Percentiles rank a stretch among this genome's conserved stretches.
Conservation (phyloP, 805 yeast genomes). For the Candida khao-thaluensis region DNA sequence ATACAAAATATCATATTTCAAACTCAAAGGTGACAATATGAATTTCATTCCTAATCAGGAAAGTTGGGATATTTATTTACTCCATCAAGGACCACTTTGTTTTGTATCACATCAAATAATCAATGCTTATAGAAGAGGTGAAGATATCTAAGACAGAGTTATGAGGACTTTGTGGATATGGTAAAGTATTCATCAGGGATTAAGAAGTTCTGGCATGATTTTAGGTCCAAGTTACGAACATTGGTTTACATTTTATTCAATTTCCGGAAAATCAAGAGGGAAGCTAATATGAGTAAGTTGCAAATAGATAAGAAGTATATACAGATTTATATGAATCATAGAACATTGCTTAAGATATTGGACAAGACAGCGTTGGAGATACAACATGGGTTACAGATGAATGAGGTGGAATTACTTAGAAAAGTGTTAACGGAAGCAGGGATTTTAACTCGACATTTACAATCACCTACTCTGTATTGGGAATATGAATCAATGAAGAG, state of each 20-base stretch:
- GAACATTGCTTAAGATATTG: background rate
- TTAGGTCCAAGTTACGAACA: background rate
- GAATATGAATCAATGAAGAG: too few relatives aligned
- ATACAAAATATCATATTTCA: background rate
- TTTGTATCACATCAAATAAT: background rate
- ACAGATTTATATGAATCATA: background rate
- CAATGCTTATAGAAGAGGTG: conserved; percentile 1
- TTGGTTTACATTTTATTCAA: background rate
- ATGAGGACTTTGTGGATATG: background rate
- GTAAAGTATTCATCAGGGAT: background rate
- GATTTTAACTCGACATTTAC: too few relatives aligned
- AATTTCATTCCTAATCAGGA: background rate
- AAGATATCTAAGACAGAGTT: background rate
- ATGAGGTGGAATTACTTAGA: background rate
- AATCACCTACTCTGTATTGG: too few relatives aligned
- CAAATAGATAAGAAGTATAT: background rate
- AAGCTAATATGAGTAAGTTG: background rate
- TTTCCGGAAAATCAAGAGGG: background rate
- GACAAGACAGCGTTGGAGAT: background rate
- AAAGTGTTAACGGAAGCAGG: background rate
- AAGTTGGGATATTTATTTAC: background rate
- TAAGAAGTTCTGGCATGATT: background rate
- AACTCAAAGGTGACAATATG: background rate
- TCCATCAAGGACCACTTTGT: background rate
- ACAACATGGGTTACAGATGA: background rate